These are phyloP conservation scores for Colletotrichum destructivum DNA, from an alignment of 2,329 filamentous ascomycete genomes.

Conservation along the genomic window DNA sequence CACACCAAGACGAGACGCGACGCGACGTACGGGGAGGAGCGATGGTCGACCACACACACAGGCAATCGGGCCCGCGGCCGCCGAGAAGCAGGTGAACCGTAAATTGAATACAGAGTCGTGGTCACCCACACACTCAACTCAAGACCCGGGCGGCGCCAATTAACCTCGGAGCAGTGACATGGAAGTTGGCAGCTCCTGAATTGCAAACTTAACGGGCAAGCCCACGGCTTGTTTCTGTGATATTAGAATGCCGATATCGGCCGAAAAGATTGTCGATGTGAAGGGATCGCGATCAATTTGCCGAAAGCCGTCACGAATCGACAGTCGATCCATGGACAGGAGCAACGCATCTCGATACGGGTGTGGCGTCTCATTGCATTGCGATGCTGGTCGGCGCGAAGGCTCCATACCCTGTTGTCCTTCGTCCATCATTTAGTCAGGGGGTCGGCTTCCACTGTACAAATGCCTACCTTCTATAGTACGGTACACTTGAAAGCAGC, in stretches of 20 bases:
- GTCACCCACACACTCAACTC: too few species aligned
- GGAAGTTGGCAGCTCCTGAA: neutral
- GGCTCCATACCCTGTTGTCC: conserved; percentile 20
- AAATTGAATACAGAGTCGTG: neutral
- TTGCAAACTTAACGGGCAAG: neutral
- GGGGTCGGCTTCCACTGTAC: conserved; percentile 24
- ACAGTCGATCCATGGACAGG: conserved; percentile 18
- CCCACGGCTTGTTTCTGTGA: neutral
- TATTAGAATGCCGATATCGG: conserved; percentile 16
- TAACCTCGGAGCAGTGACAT: neutral
- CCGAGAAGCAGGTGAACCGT: neutral
- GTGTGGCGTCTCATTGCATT: neutral
- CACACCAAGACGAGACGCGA: conserved; percentile 9
- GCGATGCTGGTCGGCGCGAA: neutral
- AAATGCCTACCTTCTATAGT: too few species aligned
- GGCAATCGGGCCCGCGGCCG: neutral
- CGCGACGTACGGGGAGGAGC: neutral
- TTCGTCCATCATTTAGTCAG: conserved; percentile 4
- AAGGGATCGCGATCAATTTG: conserved; percentile 18
- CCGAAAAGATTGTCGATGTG: conserved; percentile 2
- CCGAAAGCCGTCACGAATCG: conserved; percentile 26
- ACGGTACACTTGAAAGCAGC: too few species aligned
- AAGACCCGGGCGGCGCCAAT: neutral
- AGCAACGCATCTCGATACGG: conserved; percentile 8
- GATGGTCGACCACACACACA: conserved; percentile 9